Base-by-base conservation (phyloP, 768 basidiomycete genomes). In the Russula brevipes region DNA sequence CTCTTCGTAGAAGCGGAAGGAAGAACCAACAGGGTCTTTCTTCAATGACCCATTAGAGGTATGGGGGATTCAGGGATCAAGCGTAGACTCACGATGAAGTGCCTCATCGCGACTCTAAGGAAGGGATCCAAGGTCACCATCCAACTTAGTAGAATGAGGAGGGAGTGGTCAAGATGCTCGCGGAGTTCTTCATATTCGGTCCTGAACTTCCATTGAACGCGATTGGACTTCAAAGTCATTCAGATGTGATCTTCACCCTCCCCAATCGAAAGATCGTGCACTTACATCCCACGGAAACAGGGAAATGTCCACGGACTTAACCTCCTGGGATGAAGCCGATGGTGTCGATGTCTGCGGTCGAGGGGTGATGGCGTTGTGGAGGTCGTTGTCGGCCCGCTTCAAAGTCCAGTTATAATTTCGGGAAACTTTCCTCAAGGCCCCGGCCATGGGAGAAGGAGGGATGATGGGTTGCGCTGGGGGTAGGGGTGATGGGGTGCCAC, bases 311-410 rank as follows among this genome's bases (percentile, higher is more conserved):
- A n/a, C 14, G 19, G 53, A 9, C 8, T 9, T 33, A 19, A 24
- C n/a, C 7, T 6, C 17, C 5, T 17, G 8, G 31, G 35, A 42
- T 4, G 45, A 12, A 30, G 30, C 9, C 1, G 19, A 14, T 35
- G 52, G 5, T 24, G 53, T n/a, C 17, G 52, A 9, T 24, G 53
- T n/a, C 30, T 33, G 45, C 19, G 8, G 57, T 4, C 8, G 33
- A 38, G 58, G n/a, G 16, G 31, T 33, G 24, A 51, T 46, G 35
- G 30, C 39, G 10, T 55, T 31, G 30, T 64, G 58, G 30, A 60
- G 63, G 19, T 64, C 63, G 5, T 64, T 64, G n/a, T 47, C 33
- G n/a, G 63, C 63, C 16, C 63, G 54, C 53, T 50, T 64, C 11
- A 64, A 1, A n/a, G 63, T 64, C 58, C 63, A 60, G 2, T 55